phyloP scores from a whole-genome alignment of 805 yeast genomes.

The Clavispora vitiphila region DNA sequence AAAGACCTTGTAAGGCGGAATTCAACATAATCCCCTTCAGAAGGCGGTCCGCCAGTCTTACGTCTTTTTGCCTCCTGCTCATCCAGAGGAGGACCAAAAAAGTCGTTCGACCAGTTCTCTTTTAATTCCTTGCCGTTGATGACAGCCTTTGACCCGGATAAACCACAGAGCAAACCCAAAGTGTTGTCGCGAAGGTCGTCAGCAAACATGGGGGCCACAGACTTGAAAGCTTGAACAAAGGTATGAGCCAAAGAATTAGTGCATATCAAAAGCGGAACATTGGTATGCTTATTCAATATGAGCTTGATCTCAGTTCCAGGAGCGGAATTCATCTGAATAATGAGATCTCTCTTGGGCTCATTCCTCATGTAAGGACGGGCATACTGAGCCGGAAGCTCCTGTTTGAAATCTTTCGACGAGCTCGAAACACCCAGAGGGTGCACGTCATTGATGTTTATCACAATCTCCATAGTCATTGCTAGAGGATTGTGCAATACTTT shows the following conservation, averaged over 20 bases:
- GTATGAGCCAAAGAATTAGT: conserved; percentile 20
- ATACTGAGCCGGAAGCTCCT: conserved; percentile 24
- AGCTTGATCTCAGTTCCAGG: conserved; percentile 27
- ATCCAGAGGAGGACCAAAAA: conserved; percentile 12
- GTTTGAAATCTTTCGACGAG: conserved; percentile 12
- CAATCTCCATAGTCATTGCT: conserved; percentile 49
- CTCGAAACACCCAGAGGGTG: conserved; percentile 31
- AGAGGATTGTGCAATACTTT: conserved; percentile 50
- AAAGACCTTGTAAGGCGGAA: conserved; percentile 38
- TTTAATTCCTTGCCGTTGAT: conserved; percentile 35
- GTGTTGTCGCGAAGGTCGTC: conserved; percentile 15
- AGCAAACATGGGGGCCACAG: conserved; percentile 13
- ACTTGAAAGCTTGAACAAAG: conserved; percentile 22
- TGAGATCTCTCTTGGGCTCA: conserved; percentile 29
- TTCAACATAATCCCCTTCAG: conserved; percentile 37
- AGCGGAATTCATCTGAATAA: conserved; percentile 27
- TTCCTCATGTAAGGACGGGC: conserved; percentile 28
- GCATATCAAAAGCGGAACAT: conserved; percentile 23
- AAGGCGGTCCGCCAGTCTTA: conserved; percentile 7
- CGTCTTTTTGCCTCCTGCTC: conserved; percentile 5
- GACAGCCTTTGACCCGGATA: conserved; percentile 23
- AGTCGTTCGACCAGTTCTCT: conserved; percentile 28
- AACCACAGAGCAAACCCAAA: conserved; percentile 21
- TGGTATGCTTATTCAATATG: conserved; percentile 23
- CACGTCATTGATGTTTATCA: conserved; percentile 45